Evolutionary conservation across 2,329 filamentous ascomycete species (phyloP).

Genomic region (Pseudopyrenochaeta lycopersici): DNA sequence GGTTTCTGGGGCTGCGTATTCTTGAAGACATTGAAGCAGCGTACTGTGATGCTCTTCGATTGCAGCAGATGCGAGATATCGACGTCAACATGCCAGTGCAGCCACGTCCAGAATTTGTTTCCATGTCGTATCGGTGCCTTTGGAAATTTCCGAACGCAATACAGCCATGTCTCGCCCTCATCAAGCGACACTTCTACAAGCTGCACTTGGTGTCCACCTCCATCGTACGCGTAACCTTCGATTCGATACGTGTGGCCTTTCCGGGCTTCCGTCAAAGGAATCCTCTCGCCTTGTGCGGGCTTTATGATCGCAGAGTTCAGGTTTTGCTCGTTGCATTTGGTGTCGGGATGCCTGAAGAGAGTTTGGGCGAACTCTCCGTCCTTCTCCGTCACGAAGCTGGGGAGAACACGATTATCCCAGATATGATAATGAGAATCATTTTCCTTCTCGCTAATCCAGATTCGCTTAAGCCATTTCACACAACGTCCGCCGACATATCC

Average conservation of each 20-base stretch:
- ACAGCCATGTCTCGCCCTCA: conserved; percentile 59
- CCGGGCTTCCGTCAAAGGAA: conserved; percentile 50
- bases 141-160: conserved; percentile 59
- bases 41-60: conserved; percentile 55
- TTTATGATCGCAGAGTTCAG: conserved; percentile 63
- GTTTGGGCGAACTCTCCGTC: conserved; percentile 58
- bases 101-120: conserved; percentile 64
- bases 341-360: conserved; percentile 60
- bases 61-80: conserved; percentile 55
- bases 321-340: conserved; percentile 56
- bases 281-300: conserved; percentile 55
- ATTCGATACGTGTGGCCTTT: conserved; percentile 56
- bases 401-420: conserved; percentile 64
- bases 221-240: conserved; percentile 61
- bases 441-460: conserved; percentile 60
- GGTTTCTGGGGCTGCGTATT: conserved; percentile 59
- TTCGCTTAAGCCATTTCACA: conserved; percentile 70
- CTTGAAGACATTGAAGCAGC: conserved; percentile 61
- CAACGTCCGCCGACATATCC: conserved; percentile 73
- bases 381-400: conserved; percentile 59
- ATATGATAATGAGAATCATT: conserved; percentile 64
- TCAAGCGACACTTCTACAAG: conserved; percentile 62
- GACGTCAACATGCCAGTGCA: conserved; percentile 63
- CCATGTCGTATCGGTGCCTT: conserved; percentile 61
- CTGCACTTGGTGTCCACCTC: conserved; percentile 60